Evolutionary conservation across 2,329 filamentous ascomycete genomes (phyloP).

Genomic region (Blumeria hordei): DNA sequence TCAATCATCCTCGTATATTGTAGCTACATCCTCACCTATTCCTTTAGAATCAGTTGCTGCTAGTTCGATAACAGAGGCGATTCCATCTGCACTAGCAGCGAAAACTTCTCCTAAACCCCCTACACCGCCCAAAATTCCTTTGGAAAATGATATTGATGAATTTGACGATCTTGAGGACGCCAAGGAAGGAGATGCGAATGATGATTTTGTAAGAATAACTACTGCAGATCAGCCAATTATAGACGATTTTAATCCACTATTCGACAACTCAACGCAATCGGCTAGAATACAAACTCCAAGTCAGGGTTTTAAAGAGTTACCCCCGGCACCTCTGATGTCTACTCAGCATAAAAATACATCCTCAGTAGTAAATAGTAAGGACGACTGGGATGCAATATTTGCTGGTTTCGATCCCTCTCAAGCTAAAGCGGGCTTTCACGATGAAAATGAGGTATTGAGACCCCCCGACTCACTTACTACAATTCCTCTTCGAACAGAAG

Average conservation of each 20-base stretch:
- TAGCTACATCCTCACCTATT: conserved; percentile 20
- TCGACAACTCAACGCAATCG: conserved; percentile 31
- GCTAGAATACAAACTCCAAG: too few species aligned
- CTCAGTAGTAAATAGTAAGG: conserved; percentile 22
- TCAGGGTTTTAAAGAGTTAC: conserved; percentile 12
- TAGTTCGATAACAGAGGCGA: conserved; percentile 10
- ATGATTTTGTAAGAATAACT: conserved; percentile 55
- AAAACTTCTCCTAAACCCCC: conserved; percentile 6
- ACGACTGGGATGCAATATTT: conserved; percentile 94
- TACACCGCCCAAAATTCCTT: conserved; percentile 25
- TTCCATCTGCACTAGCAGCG: conserved; percentile 6
- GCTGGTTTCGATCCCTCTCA: conserved; percentile 37
- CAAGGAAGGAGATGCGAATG: conserved; percentile 55
- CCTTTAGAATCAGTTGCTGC: conserved; percentile 20
- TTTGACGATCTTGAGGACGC: conserved; percentile 69
- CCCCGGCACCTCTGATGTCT: conserved; percentile 17
- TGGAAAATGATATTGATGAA: conserved; percentile 58
- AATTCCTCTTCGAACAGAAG: conserved; percentile 16
- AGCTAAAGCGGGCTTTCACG: neutral
- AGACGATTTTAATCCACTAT: conserved; percentile 61
- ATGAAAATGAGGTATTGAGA: conserved; percentile 5
- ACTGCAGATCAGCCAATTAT: conserved; percentile 32
- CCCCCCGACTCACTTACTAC: conserved; percentile 1
- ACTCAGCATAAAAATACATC: conserved; percentile 7
- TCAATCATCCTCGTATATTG: neutral